A percentile compares a stretch with the other conserved stretches of the same genome.
These are phyloP conservation scores for Verticillium albo-atrum DNA, from an alignment of 2,329 filamentous ascomycete species.

Conservation along the genomic window DNA sequence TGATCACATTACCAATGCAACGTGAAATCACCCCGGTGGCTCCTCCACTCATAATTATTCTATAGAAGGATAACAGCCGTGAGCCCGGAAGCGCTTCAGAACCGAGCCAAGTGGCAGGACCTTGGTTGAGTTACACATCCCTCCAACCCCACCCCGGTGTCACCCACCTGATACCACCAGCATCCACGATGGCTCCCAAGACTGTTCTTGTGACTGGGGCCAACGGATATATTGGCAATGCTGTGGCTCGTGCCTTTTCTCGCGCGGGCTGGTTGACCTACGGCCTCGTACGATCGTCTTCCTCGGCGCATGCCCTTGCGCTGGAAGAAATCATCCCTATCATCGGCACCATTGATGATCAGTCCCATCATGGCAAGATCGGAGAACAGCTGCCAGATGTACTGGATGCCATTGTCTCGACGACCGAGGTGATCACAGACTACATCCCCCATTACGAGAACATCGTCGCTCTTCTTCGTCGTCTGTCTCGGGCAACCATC, in stretches of 20 bases:
- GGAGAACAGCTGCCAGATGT: slow-evolving; percentile 17
- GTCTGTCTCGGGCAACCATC: slow-evolving; percentile 24
- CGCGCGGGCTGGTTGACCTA: slow-evolving; percentile 39
- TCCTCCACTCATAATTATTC: no score
- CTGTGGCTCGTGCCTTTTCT: slow-evolving; percentile 39
- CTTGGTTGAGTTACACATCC: no score
- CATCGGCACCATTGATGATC: slow-evolving; percentile 30
- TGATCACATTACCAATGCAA: no score
- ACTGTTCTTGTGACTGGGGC: slow-evolving; percentile 42
- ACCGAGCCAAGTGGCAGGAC: no score
- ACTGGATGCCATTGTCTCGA: slow-evolving; percentile 38
- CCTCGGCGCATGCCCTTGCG: slow-evolving; percentile 22
- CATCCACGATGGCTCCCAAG: no score
- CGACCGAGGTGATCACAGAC: slow-evolving; percentile 32
- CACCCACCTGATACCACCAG: no score
- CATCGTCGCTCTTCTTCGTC: slow-evolving; percentile 26
- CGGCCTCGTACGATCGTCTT: slow-evolving; percentile 34
- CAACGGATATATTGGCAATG: slow-evolving; percentile 43
- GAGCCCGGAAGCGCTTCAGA: no score
- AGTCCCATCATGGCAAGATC: slow-evolving; percentile 21
- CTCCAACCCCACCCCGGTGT: no score
- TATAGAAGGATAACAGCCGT: no score
- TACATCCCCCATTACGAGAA: slow-evolving; percentile 35
- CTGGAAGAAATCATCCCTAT: slow-evolving; percentile 34
- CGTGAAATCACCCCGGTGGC: no score